Percentiles rank a stretch among this genome's conserved stretches.
Conservation (phyloP, 306 rosid genomes). For the Gynostemma pentaphyllum region DNA sequence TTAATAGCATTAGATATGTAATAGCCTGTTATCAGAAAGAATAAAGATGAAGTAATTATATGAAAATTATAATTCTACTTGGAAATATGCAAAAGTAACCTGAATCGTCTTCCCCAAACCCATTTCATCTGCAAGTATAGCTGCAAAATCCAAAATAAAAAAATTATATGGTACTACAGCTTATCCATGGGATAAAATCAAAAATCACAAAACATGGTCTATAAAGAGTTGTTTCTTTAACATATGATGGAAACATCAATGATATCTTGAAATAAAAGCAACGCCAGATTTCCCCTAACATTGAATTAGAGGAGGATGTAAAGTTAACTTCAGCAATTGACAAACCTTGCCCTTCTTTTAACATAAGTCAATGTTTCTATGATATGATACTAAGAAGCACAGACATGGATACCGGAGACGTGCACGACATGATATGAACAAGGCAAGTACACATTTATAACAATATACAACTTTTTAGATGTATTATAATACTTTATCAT, state of each 20-base stretch:
- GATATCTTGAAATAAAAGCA: not conserved
- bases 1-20: constrained; percentile 71
- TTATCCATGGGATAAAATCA: not conserved
- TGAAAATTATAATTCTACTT: not conserved
- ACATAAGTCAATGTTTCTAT: not conserved
- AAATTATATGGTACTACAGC: constrained; percentile 5
- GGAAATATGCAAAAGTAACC: constrained; percentile 29
- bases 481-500: too few species aligned
- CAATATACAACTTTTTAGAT: too few species aligned
- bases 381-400: too few species aligned
- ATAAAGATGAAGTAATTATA: not conserved
- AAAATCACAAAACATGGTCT: not conserved
- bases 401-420: too few species aligned
- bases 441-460: too few species aligned
- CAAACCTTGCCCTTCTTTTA: not conserved
- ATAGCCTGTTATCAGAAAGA: constrained; percentile 51
- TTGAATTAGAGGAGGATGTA: not conserved
- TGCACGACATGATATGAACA: too few species aligned
- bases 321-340: not conserved
- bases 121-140: constrained; percentile 98
- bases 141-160: constrained; percentile 36
- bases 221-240: not conserved
- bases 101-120: constrained; percentile 96
- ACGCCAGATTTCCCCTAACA: not conserved
- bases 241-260: not conserved